phyloP scores from a whole-genome alignment of 306 rosid genomes.

The Dryas octopetala region DNA sequence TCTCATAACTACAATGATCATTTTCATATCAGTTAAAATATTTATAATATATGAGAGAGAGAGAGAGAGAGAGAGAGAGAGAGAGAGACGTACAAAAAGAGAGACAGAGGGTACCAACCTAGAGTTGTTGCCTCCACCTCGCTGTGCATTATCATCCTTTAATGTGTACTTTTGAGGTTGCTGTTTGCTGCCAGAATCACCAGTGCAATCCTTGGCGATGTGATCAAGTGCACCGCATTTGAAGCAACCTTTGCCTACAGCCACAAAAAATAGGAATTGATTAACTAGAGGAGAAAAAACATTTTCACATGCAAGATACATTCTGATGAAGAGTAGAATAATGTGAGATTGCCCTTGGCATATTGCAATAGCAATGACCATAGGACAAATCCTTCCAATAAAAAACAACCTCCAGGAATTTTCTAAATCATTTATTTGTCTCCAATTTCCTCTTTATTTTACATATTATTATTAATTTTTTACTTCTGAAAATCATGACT shows the following conservation, averaged over 20 bases:
- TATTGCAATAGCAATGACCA: neutral
- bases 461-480: neutral
- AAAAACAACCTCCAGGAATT: neutral
- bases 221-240: conserved; percentile 89
- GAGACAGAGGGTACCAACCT: conserved; percentile 42
- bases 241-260: conserved; percentile 82
- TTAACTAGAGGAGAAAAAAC: neutral
- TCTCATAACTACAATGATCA: conserved; percentile 64
- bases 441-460: neutral
- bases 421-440: neutral
- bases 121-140: conserved; percentile 56
- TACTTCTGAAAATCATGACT: neutral
- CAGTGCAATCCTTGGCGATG: conserved; percentile 84
- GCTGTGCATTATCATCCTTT: conserved; percentile 71
- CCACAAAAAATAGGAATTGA: neutral
- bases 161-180: conserved; percentile 55
- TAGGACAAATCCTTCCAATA: neutral
- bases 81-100: conserved; percentile 5
- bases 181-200: conserved; percentile 37
- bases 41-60: neutral
- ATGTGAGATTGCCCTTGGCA: neutral
- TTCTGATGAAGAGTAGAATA: neutral
- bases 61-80: neutral
- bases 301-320: neutral
- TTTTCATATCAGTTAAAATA: conserved; percentile 8